phyloP scores from a whole-genome alignment of 2,329 filamentous ascomycete genomes.

The Colletotrichum sublineola region DNA sequence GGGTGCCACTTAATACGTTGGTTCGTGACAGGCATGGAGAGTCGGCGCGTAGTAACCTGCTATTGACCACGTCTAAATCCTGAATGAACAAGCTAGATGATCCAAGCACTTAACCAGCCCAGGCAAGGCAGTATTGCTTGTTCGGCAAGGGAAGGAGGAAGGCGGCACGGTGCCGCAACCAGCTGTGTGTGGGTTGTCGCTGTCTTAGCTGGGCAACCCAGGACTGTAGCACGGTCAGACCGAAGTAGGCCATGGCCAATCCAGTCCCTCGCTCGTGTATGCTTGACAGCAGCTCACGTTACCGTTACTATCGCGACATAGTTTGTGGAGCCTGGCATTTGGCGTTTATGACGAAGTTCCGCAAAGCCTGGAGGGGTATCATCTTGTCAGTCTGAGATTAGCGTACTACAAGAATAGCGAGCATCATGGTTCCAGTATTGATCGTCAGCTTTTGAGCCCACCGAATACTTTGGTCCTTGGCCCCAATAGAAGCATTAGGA shows the following conservation, averaged over 20 bases:
- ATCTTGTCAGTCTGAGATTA: not conserved
- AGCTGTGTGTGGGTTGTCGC: not conserved
- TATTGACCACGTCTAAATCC: not conserved
- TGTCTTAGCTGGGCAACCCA: not conserved
- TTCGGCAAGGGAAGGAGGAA: not conserved
- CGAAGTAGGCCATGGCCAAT: not conserved
- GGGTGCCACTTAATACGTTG: slow-evolving; percentile 5
- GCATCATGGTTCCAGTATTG: not conserved
- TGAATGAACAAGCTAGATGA: not conserved
- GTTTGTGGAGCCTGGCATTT: not conserved
- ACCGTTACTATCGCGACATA: not conserved
- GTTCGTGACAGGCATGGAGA: not conserved
- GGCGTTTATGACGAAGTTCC: not conserved
- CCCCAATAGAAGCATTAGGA: not conserved
- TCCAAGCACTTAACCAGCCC: not conserved
- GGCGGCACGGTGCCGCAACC: slow-evolving; percentile 21
- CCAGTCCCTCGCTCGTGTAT: not conserved
- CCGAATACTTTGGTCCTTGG: not conserved
- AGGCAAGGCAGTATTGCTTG: not conserved
- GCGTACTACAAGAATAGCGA: not conserved
- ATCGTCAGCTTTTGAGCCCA: not conserved
- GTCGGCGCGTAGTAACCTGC: slow-evolving; percentile 12
- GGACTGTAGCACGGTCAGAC: not conserved
- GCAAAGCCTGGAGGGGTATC: not conserved
- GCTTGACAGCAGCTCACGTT: not conserved